Evolutionary conservation across 2,329 filamentous ascomycete species (phyloP), one percentile per base, ranked within the genome.

Genomic region (Dryadomyces quercivorus): DNA sequence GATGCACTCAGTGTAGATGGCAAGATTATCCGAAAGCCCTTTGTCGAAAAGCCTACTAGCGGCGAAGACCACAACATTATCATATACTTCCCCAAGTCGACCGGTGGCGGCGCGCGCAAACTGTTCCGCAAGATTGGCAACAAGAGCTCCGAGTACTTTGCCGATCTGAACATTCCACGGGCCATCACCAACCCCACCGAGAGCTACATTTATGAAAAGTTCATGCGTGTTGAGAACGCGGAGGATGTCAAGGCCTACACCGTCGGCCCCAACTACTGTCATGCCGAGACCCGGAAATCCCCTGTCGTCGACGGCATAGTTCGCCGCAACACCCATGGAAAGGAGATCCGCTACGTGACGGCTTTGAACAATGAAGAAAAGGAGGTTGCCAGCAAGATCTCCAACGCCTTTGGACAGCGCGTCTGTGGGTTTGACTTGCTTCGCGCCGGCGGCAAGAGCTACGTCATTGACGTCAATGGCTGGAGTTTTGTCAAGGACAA

Each of bases 401-500:
- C 91, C 2, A 85, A 82, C 47, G 86, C 89, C 0, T 98, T 98
- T 68, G 93, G 92, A 0, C 93, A 98, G 68, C 78, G 89, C 54
- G 91, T 98, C 2, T 98, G 93, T 65, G 93, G 93, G 0, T 98
- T 98, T 63, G 93, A 98, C 66, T 76, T 98, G 57, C 75, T 98
- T 55, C 84, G 94, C 31, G 89, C 91, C 13, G 84, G 82, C 51
- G 88, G 90, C 16, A 88, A 88, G 67, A 97, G 92, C 66, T 98
- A 89, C 69, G 93, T 98, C 50, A 98, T 98, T 61, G 93, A 98
- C 63, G 93, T 98, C 62, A 98, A 98, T 67, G 93, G 93, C 13
- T 98, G 94, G 94, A 97, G 92, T 65, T 98, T 98, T 64, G 93
- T 98, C 67, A 98, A 98, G 68, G 94, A 98, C 67, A 98, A 98